These are phyloP conservation scores for Lipomyces chichibuensis DNA, from an alignment of 805 yeast genomes.

Conservation along the genomic window DNA sequence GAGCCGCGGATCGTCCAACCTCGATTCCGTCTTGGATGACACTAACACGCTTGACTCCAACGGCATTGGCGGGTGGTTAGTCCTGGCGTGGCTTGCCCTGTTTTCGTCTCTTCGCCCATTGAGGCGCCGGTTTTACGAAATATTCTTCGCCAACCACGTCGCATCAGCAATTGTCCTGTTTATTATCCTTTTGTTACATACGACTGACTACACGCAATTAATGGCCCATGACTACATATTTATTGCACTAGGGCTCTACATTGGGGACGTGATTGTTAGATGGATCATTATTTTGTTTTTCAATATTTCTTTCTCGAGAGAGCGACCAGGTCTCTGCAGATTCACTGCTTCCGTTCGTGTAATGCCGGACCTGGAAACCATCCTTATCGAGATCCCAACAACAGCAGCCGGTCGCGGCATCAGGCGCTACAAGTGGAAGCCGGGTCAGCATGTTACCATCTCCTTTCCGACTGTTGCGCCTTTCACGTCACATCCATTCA, in stretches of 20 bases:
- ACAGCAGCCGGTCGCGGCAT: background rate
- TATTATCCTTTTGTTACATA: constrained; percentile 34
- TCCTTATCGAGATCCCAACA: constrained; percentile 23
- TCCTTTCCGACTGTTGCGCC: constrained; percentile 34
- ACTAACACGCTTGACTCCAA: constrained; percentile 29
- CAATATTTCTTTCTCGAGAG: constrained; percentile 15
- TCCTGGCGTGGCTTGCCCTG: constrained; percentile 39
- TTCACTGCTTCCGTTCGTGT: constrained; percentile 25
- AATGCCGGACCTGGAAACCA: constrained; percentile 5
- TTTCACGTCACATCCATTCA: constrained; percentile 39
- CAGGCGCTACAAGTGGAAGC: constrained; percentile 28
- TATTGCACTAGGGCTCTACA: constrained; percentile 37
- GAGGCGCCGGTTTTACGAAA: constrained; percentile 34
- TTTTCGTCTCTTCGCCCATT: constrained; percentile 42
- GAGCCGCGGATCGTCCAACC: constrained; percentile 31
- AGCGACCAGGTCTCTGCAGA: constrained; percentile 15
- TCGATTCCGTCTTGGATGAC: constrained; percentile 24
- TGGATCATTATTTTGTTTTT: constrained; percentile 18
- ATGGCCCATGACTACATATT: constrained; percentile 36
- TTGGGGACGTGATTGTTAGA: constrained; percentile 36
- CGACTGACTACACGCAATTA: constrained; percentile 30
- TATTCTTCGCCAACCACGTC: constrained; percentile 38
- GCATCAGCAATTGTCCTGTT: constrained; percentile 37
- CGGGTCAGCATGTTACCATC: constrained; percentile 36
- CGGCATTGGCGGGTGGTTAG: constrained; percentile 38